A percentile compares a stretch with the other conserved stretches of the same genome.
Conservation (phyloP, 495 filamentous ascomycete genomes). For the Lepidopterella palustris region DNA sequence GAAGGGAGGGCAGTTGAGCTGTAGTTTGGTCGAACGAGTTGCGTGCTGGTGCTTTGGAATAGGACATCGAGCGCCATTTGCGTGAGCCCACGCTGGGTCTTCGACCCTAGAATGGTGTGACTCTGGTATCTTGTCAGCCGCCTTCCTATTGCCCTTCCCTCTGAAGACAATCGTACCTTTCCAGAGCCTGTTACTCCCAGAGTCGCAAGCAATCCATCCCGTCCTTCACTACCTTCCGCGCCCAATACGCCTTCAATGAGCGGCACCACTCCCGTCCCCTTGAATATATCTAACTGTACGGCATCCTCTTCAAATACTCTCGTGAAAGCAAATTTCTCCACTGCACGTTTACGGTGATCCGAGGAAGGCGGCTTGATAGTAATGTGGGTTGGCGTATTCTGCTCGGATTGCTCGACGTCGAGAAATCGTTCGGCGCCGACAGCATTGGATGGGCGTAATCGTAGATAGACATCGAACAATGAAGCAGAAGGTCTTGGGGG, state of each 20-base stretch:
- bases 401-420: conserved; percentile 56
- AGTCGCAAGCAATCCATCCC: conserved; percentile 87
- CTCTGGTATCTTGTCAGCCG: conserved; percentile 51
- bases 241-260: conserved; percentile 74
- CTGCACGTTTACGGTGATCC: conserved; percentile 63
- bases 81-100: conserved; percentile 76
- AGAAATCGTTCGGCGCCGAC: conserved; percentile 60
- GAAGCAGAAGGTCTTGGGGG: conserved; percentile 44
- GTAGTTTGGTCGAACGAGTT: conserved; percentile 53
- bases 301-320: conserved; percentile 83
- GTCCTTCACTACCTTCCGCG: conserved; percentile 58
- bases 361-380: conserved; percentile 80
- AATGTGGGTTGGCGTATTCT: conserved; percentile 64
- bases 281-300: conserved; percentile 78
- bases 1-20: conserved; percentile 60
- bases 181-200: conserved; percentile 92
- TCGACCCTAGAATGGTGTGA: conserved; percentile 92
- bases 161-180: conserved; percentile 55
- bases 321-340: conserved; percentile 94
- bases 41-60: conserved; percentile 66
- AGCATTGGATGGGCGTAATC: conserved; percentile 66
- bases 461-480: conserved; percentile 88
- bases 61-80: conserved; percentile 88
- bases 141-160: conserved; percentile 7
- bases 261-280: conserved; percentile 67